Evolutionary conservation across 2,329 filamentous ascomycete genomes (phyloP), one percentile per base, ranked within the genome.

Genomic region (Aspergillus tubingensis): DNA sequence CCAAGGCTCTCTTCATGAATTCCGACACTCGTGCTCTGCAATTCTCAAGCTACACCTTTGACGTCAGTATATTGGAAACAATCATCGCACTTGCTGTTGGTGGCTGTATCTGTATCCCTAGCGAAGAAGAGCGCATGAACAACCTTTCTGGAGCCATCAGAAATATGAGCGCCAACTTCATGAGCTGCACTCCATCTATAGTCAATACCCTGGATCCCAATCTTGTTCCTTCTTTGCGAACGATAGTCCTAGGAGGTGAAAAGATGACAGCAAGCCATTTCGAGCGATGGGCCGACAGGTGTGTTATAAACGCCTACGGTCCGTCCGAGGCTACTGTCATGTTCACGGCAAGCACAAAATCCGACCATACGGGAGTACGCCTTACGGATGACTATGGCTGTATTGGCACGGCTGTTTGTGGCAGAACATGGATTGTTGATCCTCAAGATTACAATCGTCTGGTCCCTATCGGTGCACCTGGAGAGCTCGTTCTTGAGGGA

Each of bases 41-140:
- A 60, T 81, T 85, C 59, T 85, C 83, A 3, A 83, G 82, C 15
- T 85, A 82, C 67, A 82, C 82, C 5, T 83, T 85, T 51, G 84
- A 87, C 62, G 79, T 83, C 13, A 80, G 81, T 44, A 72, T 87
- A 23, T 68, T 81, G 1, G 85, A 87, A 64, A 81, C 84, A 1
- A 80, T 87, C 59, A 81, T 82, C 0, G 81, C 83, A 0, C 74
- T 88, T 2, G 77, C 83, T 8, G 74, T 81, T 25, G 87, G 87
- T 19, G 86, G 83, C 0, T 87, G 83, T 57, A 77, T 88, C 5
- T 88, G 86, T 60, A 77, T 88, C 0, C 85, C 86, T 0, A 80
- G 81, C 5, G 74, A 81, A 1, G 70, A 79, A 5, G 81, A 85
- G 58, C 74, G 82, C 15, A 70, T 82, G 36, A 79, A 81, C 56